Percentiles rank a stretch among this genome's conserved stretches.
These are phyloP conservation scores for Spatholobus suberectus DNA, from an alignment of 306 rosid genomes.

Conservation along the genomic window DNA sequence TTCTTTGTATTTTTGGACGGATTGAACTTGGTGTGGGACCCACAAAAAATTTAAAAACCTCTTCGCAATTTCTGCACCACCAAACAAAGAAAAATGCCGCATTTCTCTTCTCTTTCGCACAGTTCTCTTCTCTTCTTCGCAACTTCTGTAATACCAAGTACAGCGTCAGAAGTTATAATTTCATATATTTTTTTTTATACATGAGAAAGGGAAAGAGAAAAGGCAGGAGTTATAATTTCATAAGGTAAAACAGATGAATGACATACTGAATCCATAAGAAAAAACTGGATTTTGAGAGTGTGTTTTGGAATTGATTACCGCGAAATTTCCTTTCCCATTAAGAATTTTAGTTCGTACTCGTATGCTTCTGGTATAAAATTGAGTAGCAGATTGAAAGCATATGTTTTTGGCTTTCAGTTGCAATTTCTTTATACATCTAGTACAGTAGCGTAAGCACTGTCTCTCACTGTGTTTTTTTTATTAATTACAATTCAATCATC, in stretches of 20 bases:
- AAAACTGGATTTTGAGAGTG: not conserved
- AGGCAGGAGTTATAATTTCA: not conserved
- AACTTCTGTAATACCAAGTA: no score
- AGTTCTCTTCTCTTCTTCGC: no score
- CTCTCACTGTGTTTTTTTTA: not conserved
- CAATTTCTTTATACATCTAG: not conserved
- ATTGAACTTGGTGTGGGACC: no score
- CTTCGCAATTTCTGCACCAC: no score
- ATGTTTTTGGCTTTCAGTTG: not conserved
- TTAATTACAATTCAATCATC: not conserved
- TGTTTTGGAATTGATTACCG: not conserved
- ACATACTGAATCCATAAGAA: not conserved
- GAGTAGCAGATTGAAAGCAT: not conserved
- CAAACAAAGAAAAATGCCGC: no score
- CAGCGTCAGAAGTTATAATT: no score
- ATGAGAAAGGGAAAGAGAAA: no score
- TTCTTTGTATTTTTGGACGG: no score
- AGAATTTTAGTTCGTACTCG: not conserved
- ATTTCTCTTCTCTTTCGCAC: no score
- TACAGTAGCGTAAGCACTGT: not conserved
- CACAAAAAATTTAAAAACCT: no score
- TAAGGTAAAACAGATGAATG: not conserved
- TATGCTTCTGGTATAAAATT: not conserved
- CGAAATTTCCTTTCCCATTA: conserved; percentile 38
- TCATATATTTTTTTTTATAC: no score